phyloP scores from a whole-genome alignment of 192 early-diverging fungal species.

The Gorgonomyces haynaldii region DNA sequence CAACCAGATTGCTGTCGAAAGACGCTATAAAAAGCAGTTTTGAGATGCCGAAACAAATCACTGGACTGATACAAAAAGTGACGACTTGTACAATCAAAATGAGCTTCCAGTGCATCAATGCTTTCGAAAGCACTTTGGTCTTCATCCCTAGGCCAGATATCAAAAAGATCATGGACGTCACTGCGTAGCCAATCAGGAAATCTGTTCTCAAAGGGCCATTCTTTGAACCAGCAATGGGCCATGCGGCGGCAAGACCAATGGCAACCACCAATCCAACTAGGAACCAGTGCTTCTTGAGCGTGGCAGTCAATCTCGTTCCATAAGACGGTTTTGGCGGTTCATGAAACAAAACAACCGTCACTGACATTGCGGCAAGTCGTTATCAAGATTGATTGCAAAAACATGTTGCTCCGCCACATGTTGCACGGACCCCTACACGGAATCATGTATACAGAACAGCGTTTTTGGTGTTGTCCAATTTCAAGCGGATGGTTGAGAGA shows the following conservation, averaged over 20 bases:
- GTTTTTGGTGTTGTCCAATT: no score
- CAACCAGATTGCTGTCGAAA: constrained; percentile 42
- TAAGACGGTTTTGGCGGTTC: no score
- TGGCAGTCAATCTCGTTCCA: no score
- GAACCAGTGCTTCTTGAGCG: constrained; percentile 12
- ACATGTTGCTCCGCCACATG: no score
- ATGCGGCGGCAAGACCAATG: constrained; percentile 51
- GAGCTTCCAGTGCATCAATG: constrained; percentile 40
- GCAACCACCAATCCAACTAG: constrained; percentile 40
- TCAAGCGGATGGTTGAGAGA: no score
- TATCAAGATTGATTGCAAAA: no score
- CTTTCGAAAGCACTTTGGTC: constrained; percentile 37
- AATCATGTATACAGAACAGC: no score
- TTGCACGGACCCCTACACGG: no score
- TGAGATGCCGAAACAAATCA: constrained; percentile 46
- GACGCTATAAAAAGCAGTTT: constrained; percentile 32
- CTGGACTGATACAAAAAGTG: constrained; percentile 46
- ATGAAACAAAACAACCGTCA: no score
- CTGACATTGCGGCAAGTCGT: no score
- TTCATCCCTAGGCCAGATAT: constrained; percentile 53
- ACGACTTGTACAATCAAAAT: constrained; percentile 51
- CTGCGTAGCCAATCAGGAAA: constrained; percentile 41
- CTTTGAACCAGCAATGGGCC: constrained; percentile 45
- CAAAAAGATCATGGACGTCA: constrained; percentile 51
- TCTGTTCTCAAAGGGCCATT: constrained; percentile 17